phyloP scores from a whole-genome alignment of 2,329 filamentous ascomycete species.

The Ramichloridium luteum region DNA sequence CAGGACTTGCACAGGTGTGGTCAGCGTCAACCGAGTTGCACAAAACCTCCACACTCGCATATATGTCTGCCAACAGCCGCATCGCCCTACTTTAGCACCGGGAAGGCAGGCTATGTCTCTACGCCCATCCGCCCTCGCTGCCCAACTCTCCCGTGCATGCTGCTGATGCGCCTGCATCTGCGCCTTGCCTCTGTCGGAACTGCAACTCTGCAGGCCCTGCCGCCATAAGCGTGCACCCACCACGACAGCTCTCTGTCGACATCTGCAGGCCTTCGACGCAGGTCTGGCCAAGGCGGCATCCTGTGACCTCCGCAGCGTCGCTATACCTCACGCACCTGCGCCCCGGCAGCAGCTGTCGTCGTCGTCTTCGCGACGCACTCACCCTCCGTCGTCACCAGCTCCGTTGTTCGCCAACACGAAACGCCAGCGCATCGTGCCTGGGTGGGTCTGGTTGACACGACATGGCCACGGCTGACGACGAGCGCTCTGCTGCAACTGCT shows the following conservation, averaged over 20 bases:
- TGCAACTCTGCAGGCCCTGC: neutral
- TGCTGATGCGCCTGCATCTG: neutral
- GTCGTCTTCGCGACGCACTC: neutral
- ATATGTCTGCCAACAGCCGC: too few relatives aligned
- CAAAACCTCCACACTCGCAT: too few relatives aligned
- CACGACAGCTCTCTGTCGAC: neutral
- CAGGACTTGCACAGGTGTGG: too few relatives aligned
- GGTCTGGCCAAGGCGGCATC: neutral
- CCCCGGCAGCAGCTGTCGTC: neutral
- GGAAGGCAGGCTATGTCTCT: too few relatives aligned
- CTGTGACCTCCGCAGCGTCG: neutral
- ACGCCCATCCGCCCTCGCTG: neutral
- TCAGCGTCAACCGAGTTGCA: too few relatives aligned
- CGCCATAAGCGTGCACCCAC: neutral
- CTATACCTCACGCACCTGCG: neutral
- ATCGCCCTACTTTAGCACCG: too few relatives aligned
- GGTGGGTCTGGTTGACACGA: constrained; percentile 5
- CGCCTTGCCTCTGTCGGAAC: neutral
- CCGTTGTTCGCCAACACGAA: neutral
- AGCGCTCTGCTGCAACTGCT: constrained; percentile 10
- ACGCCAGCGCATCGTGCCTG: constrained; percentile 2
- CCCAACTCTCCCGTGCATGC: neutral
- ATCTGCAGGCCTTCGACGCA: neutral
- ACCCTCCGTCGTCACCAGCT: neutral
- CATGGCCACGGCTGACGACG: constrained; percentile 22